A percentile compares a stretch with the other conserved stretches of the same genome.
phyloP scores from a whole-genome alignment of 2,329 filamentous ascomycete species.

The Sodiomyces alkalinus region DNA sequence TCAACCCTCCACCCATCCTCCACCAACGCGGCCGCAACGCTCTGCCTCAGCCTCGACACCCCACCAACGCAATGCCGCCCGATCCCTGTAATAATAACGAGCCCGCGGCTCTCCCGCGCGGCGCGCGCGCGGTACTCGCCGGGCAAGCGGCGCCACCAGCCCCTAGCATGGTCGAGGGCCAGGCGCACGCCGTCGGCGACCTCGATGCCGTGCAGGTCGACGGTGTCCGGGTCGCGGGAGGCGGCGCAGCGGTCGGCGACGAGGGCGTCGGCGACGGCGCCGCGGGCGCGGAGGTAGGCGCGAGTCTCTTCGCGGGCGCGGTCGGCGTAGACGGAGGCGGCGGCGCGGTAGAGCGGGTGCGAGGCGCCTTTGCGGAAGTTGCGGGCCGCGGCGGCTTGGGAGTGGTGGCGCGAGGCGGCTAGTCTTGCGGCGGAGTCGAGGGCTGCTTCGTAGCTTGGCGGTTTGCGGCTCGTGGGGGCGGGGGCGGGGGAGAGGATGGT shows the following conservation, averaged over 20 bases:
- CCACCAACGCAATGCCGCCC: constrained; percentile 69
- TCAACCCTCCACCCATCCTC: constrained; percentile 75
- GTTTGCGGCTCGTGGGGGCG: background rate
- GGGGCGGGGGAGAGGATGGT: background rate
- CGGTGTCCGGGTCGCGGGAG: constrained; percentile 19
- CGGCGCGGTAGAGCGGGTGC: constrained; percentile 58
- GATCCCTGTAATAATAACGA: constrained; percentile 65
- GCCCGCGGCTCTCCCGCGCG: constrained; percentile 36
- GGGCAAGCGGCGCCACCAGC: constrained; percentile 65
- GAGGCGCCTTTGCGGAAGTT: constrained; percentile 41
- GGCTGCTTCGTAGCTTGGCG: constrained; percentile 4
- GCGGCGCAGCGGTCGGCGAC: constrained; percentile 55
- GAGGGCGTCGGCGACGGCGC: constrained; percentile 52
- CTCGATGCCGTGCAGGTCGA: constrained; percentile 75
- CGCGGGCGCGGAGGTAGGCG: constrained; percentile 40
- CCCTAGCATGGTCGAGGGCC: constrained; percentile 45
- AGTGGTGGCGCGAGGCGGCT: constrained; percentile 14
- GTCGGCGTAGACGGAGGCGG: constrained; percentile 60
- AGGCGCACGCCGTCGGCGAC: constrained; percentile 74
- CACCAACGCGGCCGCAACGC: constrained; percentile 61
- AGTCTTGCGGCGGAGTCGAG: constrained; percentile 13
- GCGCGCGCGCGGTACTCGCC: constrained; percentile 45
- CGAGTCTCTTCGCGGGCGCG: constrained; percentile 49
- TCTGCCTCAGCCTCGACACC: constrained; percentile 59
- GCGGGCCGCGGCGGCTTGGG: constrained; percentile 21